Evolutionary conservation across 371 early-diverging fungal genomes (phyloP), one percentile per base, ranked within the genome.

Genomic region (Rhizopus delemar): DNA sequence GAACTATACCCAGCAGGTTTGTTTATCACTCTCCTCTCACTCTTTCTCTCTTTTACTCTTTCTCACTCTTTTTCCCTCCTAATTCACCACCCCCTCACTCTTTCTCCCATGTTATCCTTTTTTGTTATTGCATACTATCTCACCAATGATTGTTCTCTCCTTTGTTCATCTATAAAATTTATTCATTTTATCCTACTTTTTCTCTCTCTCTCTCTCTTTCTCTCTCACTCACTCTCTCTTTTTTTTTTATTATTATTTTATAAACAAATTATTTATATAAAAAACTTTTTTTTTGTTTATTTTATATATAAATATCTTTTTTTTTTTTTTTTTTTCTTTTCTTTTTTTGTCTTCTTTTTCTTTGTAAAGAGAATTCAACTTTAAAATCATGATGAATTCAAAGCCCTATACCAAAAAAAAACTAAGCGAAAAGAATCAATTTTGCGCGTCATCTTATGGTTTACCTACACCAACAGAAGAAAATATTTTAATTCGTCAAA

Each of bases 401-500:
- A 53, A 52, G 53, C 53, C 48, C 55, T 64, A 53, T 48, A 64
- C 51, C 53, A 68, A 68, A 48, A 60, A 56, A 38, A 56, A 38
- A 46, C 51, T 36, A 31, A 39, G 54, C 31, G 56, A 65, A 38
- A 57, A 50, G 16, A 51, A 39, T 52, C 39, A 57, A 56, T 9
- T 46, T 28, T n/a, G 60, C 56, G 51, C 61, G 61, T 59, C 22
- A 22, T 22, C 67, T 28, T 67, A 68, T 56, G 57, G 60, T 5
- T 33, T 62, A 35, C 59, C 58, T 29, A 41, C 52, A 33, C 77
- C 73, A 1, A 66, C 70, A 5, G 57, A 73, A 29, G 52, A 49
- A 8, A 71, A 74, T 31, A 63, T 53, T 8, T 43, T 41, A 0
- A 59, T 56, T 41, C 70, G 81, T 48, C 58, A 79, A 61, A 64